Evolutionary conservation across 2,329 filamentous ascomycete species (phyloP).

Genomic region (Colletotrichum chrysophilum): DNA sequence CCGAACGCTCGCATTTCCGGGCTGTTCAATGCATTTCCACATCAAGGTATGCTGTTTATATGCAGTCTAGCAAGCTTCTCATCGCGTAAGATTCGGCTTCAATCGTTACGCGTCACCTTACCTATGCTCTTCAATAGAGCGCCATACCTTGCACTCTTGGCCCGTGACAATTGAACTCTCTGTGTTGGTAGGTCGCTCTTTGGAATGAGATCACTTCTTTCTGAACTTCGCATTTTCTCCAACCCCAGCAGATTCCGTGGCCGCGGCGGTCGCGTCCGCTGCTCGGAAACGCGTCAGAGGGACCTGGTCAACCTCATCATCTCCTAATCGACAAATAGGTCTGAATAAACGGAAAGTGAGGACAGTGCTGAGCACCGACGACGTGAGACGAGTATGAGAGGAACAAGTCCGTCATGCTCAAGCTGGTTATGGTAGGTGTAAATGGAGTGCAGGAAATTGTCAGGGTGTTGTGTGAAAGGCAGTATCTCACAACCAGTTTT

Average conservation of each 20-base stretch:
- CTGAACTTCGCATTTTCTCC: too few relatives aligned
- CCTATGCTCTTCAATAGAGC: too few relatives aligned
- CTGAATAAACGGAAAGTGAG: neutral
- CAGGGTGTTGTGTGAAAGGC: accelerated
- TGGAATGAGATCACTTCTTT: neutral
- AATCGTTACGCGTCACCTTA: too few relatives aligned
- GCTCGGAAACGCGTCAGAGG: neutral
- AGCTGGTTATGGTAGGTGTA: neutral
- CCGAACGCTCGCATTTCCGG: too few relatives aligned
- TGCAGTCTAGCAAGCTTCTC: too few relatives aligned
- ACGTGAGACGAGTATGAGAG: neutral
- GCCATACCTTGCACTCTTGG: too few relatives aligned
- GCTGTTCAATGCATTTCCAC: too few relatives aligned
- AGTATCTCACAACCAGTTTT: too few relatives aligned
- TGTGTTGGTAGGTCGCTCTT: neutral
- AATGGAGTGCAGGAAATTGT: accelerated
- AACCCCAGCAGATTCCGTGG: accelerated
- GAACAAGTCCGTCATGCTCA: neutral
- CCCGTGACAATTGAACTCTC: too few relatives aligned
- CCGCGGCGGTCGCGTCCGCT: accelerated
- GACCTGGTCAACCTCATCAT: accelerated
- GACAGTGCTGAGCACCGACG: neutral
- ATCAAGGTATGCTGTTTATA: too few relatives aligned
- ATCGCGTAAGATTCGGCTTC: too few relatives aligned
- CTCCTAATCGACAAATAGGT: accelerated